Evolutionary conservation across 495 filamentous ascomycete genomes (phyloP), one percentile per base, ranked within the genome.

Genomic region (Hypoxylon cercidicola): DNA sequence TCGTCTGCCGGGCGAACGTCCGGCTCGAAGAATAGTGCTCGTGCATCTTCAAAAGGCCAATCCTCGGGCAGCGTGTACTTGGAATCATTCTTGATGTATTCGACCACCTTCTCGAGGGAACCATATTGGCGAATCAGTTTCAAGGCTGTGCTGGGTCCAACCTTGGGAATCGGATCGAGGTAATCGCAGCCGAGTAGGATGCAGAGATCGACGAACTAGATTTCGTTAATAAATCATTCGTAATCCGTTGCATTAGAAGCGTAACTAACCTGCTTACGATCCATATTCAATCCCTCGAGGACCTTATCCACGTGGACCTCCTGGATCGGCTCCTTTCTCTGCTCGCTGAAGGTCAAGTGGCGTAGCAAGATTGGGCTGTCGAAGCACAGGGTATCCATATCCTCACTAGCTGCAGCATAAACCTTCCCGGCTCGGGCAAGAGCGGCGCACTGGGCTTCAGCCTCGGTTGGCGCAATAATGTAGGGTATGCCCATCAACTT

Each of bases 311-410:
- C 78, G 67, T 93, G 87, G 44, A 99, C 95, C 76, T 99, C 95
- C 68, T 93, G 94, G 61, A 99, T 97, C 0, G 95, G 95, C 73
- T 97, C 93, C 80, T 98, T 98, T 59, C 93, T 84, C 78, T 97
- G 93, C 79, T 99, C 95, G 73, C 90, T 93, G 75, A 97, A 97
- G 8, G 96, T 99, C 45, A 99, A 84, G 72, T 99, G 93, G 20
- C 96, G 84, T 49, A 99, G 80, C 20, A 99, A 80, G 63, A 99
- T 91, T 0, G 95, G 95, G 11, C 93, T 82, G 60, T 97, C 87
- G 74, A 98, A 99, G 74, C 95, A 97, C 15, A 99, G 80, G 0
- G 95, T 99, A 72, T 99, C 95, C 95, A 99, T 99, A 79, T 99
- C 95, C 80, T 99, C 95, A 40, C 89, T 94, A 1, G 95, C 95